Percentiles rank a stretch among this genome's conserved stretches.
Conservation (phyloP, 2,329 filamentous ascomycete genomes). For the Pseudocercospora fuligena region DNA sequence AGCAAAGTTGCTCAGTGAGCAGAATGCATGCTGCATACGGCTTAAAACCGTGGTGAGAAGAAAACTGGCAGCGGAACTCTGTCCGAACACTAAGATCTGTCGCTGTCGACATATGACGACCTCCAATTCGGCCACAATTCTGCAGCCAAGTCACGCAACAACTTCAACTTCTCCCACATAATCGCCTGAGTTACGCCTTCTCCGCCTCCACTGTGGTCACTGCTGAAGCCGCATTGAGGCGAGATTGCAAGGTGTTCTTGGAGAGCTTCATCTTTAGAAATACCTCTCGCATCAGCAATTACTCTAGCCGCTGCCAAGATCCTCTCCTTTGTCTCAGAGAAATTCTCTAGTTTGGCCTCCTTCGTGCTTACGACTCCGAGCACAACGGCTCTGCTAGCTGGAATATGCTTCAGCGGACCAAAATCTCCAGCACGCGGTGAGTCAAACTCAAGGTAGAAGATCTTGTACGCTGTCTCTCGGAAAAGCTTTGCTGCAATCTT, state of each 20-base stretch:
- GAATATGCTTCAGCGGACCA: constrained; percentile 49
- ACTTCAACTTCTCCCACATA: constrained; percentile 61
- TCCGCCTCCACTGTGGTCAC: constrained; percentile 63
- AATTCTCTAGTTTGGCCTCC: constrained; percentile 50
- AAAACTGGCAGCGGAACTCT: too few species aligned
- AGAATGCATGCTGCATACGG: too few species aligned
- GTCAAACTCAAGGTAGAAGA: constrained; percentile 47
- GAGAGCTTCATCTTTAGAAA: constrained; percentile 66
- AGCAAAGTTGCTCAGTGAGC: too few species aligned
- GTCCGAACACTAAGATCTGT: too few species aligned
- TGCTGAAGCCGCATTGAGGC: constrained; percentile 62
- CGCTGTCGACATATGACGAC: neutral
- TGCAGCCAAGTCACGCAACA: constrained; percentile 74
- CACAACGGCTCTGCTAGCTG: constrained; percentile 52
- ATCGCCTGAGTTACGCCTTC: constrained; percentile 63
- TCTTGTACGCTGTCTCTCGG: constrained; percentile 37
- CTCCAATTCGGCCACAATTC: constrained; percentile 65
- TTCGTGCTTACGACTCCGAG: constrained; percentile 54
- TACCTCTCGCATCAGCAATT: constrained; percentile 68
- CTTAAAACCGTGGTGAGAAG: too few species aligned
- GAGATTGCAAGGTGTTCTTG: constrained; percentile 70
- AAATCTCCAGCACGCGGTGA: constrained; percentile 53
- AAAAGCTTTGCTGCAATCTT: constrained; percentile 46
- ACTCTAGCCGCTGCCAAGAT: constrained; percentile 63
- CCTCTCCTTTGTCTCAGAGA: constrained; percentile 50